Evolutionary conservation across 1,284 basidiomycete genomes (phyloP), one percentile per base, ranked within the genome.

Genomic region (Uromyces viciae-fabae): DNA sequence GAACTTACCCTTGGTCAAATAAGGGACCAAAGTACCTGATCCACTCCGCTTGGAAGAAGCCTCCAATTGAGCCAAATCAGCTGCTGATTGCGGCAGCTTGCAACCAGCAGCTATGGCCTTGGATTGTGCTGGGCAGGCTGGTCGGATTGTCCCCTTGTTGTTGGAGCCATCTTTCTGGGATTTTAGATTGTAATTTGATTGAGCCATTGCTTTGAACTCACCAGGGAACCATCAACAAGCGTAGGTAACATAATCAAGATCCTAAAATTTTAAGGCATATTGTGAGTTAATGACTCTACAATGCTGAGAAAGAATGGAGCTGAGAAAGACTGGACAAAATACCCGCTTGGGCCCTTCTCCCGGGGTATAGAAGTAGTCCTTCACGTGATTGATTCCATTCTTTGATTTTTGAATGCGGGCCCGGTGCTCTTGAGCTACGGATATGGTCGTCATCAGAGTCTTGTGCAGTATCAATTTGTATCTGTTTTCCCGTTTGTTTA

Each of bases 101-200:
- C 33, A 36, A 28, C 60, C 60, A 17, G 60, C 60, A 9, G 19
- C 19, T 38, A 64, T 64, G 19, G 60, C 60, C 60, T 64, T 64
- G 17, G 19, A 33, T 38, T 22, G 19, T 38, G 33, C 60, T 3
- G 60, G 33, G 33, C 60, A 64, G 19, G 60, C 60, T 19, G 33
- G 42, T 38, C 60, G 7, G 8, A 64, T 36, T 22, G 33, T 28
- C 42, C 31, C 60, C 33, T 8, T 38, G 17, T 15, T n/a, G 17
- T 36, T 64, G 15, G 28, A 8, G 4, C 60, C 60, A 64, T 64
- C 33, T 14, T 38, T 4, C 19, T 64, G 60, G 42, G 22, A 15
- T n/a, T 64, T 64, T 33, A 64, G 60, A 38, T 64, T 64, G 60
- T 64, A 64, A 38, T 64, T 64, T 2, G 60, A 64, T 8, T 38